Conservation (phyloP, 2,329 filamentous ascomycete species). For the Rutstroemia sp. region DNA sequence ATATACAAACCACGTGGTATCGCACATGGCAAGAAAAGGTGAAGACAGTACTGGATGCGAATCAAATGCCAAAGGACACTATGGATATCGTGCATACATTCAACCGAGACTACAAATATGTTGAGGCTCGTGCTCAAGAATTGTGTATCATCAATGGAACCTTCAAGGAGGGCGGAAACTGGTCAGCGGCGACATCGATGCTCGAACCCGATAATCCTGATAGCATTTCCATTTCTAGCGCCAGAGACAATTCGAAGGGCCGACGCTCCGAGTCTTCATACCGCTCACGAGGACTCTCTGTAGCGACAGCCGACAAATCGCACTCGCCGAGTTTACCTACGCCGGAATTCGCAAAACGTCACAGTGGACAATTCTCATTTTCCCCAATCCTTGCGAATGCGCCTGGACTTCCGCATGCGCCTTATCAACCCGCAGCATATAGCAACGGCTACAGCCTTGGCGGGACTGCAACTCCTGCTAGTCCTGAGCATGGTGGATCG, state of each 20-base stretch:
- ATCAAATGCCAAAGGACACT: conserved; percentile 56
- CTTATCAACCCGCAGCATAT: conserved; percentile 46
- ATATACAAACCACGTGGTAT: conserved; percentile 79
- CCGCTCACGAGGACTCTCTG: conserved; percentile 51
- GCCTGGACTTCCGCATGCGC: conserved; percentile 47
- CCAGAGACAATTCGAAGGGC: conserved; percentile 7
- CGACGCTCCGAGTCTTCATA: conserved; percentile 27
- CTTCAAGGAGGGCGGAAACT: conserved; percentile 29
- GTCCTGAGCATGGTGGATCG: conserved; percentile 42
- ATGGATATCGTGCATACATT: conserved; percentile 72
- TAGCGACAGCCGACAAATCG: conserved; percentile 45
- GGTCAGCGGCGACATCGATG: conserved; percentile 32
- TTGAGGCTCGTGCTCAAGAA: conserved; percentile 62
- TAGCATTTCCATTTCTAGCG: conserved; percentile 20
- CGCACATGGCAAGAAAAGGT: conserved; percentile 79
- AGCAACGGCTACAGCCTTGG: conserved; percentile 43
- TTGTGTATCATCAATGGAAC: conserved; percentile 74
- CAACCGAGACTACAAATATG: conserved; percentile 68
- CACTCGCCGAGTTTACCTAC: conserved; percentile 55
- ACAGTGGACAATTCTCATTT: conserved; percentile 59
- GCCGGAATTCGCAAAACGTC: conserved; percentile 57
- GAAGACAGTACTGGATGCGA: conserved; percentile 61
- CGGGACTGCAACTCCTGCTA: conserved; percentile 50
- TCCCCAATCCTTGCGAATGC: conserved; percentile 41
- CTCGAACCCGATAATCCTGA: conserved; percentile 27